These are phyloP conservation scores for Penicillium soppii DNA, from an alignment of 495 filamentous ascomycete genomes.

Conservation along the genomic window DNA sequence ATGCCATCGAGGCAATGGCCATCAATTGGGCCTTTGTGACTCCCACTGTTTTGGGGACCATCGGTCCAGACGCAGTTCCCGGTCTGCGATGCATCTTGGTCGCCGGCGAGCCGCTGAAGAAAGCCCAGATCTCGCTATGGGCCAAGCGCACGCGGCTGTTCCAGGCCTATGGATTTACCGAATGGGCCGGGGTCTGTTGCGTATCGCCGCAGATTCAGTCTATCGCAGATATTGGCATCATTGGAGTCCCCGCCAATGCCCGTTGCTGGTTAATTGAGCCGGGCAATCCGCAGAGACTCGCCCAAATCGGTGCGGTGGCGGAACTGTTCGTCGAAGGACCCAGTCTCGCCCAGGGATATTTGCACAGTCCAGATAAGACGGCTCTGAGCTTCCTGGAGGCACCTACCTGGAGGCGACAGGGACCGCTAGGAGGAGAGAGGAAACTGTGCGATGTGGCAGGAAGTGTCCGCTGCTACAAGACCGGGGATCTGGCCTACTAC, in stretches of 20 bases:
- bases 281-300: conserved; percentile 28
- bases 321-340: conserved; percentile 40
- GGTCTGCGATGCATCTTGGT: conserved; percentile 1
- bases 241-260: not conserved
- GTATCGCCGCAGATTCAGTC: not conserved
- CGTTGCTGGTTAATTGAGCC: conserved; percentile 17
- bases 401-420: conserved; percentile 4
- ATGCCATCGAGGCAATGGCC: conserved; percentile 22
- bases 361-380: conserved; percentile 2
- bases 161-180: conserved; percentile 44
- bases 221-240: not conserved
- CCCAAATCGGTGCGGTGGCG: conserved; percentile 43
- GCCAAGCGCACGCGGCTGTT: conserved; percentile 34
- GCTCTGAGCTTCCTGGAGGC: not conserved
- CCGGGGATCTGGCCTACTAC: conserved; percentile 9
- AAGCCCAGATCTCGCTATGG: conserved; percentile 41
- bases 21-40: conserved; percentile 37
- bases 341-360: conserved; percentile 16
- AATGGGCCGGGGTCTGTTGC: conserved; percentile 12
- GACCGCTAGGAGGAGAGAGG: not conserved
- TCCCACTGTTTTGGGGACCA: conserved; percentile 31
- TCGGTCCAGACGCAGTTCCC: conserved; percentile 32
- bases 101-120: conserved; percentile 31
- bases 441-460: not conserved
- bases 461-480: not conserved